Percentiles rank a stretch among this genome's conserved stretches.
These are phyloP conservation scores for Aureobasidium sp. DNA, from an alignment of 2,329 filamentous ascomycete genomes.

Conservation along the genomic window DNA sequence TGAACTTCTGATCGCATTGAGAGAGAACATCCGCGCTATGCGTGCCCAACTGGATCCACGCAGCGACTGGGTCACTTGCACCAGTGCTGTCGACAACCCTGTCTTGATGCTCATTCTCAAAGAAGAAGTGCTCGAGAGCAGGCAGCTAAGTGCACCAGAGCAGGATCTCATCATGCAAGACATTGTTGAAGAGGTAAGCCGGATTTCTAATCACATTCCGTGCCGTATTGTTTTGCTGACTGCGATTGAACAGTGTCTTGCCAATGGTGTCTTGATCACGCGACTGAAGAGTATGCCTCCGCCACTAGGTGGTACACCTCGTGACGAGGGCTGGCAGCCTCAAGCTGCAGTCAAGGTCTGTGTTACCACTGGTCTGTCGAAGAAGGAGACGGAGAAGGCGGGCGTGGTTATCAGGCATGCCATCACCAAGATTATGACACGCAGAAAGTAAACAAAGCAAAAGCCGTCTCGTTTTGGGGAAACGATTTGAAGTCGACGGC, in stretches of 20 bases:
- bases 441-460: slow-evolving; percentile 26
- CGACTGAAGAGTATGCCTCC: slow-evolving; percentile 70
- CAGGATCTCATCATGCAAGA: slow-evolving; percentile 83
- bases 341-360: slow-evolving; percentile 85
- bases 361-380: slow-evolving; percentile 76
- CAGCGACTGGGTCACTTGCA: slow-evolving; percentile 85
- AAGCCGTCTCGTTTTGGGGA: neutral
- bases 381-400: slow-evolving; percentile 94
- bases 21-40: slow-evolving; percentile 84
- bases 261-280: slow-evolving; percentile 84
- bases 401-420: slow-evolving; percentile 83
- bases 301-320: slow-evolving; percentile 52
- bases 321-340: slow-evolving; percentile 61
- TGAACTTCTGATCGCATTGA: slow-evolving; percentile 67
- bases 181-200: slow-evolving; percentile 84
- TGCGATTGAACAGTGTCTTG: slow-evolving; percentile 54
- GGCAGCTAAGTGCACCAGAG: slow-evolving; percentile 62
- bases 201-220: neutral
- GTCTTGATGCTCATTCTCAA: slow-evolving; percentile 79
- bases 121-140: slow-evolving; percentile 67
- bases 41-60: slow-evolving; percentile 80
- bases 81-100: slow-evolving; percentile 76
- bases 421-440: slow-evolving; percentile 80
- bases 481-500: neutral
- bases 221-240: slow-evolving; percentile 12